Evolutionary conservation across 495 filamentous ascomycete species (phyloP), one percentile per base, ranked within the genome.

Genomic region (Daldinia decipiens): DNA sequence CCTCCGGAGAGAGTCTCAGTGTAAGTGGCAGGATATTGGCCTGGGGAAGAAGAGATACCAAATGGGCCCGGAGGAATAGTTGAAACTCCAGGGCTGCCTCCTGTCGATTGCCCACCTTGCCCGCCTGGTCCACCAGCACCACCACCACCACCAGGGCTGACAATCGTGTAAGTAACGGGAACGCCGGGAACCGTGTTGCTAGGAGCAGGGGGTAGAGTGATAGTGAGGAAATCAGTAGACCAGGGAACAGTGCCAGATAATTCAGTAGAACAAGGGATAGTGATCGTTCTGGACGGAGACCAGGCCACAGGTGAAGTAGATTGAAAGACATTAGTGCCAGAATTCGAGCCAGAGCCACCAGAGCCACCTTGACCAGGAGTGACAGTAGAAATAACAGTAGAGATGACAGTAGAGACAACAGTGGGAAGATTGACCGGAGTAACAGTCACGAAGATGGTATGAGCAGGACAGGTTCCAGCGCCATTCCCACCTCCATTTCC

Each of bases 371-470:
- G 63, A 38, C 62, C 68, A 50, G 68, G 40, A 56, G 56, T 60
- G 21, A 76, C 65, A 27, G 70, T 75, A 51, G 70, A 72, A 61
- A 67, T 45, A 27, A 75, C 59, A 39, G 77, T 78, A 26, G 68
- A 76, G 32, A 77, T 21, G 32, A 78, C 62, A 29, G 77, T 77
- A 58, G 76, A 74, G 36, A 78, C 15, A 34, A 78, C 59, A 21
- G 75, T 72, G 7, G 79, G 65, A 3, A 61, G 21, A 32, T 43
- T 63, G 65, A 55, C 52, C 32, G 68, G 72, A 62, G 76, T 69
- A 38, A 76, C 71, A 54, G 80, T 81, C 36, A 80, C 65, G 56
- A 79, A 78, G 47, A 81, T 72, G n/a, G 81, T 80, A n/a, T 67
- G 59, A 24, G 72, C 62, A 54, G 75, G 70, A 54, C 75, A 76